A percentile compares a stretch with the other conserved stretches of the same genome.
Conservation (phyloP, 2,329 filamentous ascomycete species). For the Stylonectria norvegica region DNA sequence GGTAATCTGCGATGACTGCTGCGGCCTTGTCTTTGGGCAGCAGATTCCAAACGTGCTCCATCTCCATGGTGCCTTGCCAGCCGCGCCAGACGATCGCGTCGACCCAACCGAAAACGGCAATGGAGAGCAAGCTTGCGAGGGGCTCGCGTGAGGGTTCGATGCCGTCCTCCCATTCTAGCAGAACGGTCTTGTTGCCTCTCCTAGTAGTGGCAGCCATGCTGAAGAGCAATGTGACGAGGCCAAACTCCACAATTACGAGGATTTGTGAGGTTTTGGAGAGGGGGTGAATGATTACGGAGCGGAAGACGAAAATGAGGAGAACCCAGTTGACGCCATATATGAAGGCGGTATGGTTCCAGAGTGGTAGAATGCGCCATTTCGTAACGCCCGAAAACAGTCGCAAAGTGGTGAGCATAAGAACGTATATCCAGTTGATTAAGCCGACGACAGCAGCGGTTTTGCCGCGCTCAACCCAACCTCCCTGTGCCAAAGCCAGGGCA, state of each 20-base stretch:
- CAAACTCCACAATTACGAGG: slow-evolving; percentile 71
- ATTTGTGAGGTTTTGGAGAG: slow-evolving; percentile 58
- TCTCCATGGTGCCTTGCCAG: slow-evolving; percentile 78
- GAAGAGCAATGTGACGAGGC: slow-evolving; percentile 69
- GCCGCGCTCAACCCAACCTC: slow-evolving; percentile 56
- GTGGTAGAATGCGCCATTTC: slow-evolving; percentile 63
- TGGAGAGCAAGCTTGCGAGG: slow-evolving; percentile 80
- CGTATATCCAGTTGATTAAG: slow-evolving; percentile 76
- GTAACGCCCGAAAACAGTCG: slow-evolving; percentile 66
- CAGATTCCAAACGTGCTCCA: slow-evolving; percentile 89
- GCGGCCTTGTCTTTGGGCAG: slow-evolving; percentile 84
- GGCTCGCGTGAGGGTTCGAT: slow-evolving; percentile 86
- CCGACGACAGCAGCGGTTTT: slow-evolving; percentile 61
- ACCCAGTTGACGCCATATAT: slow-evolving; percentile 85
- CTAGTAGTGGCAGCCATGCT: slow-evolving; percentile 75
- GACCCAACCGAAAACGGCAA: slow-evolving; percentile 87
- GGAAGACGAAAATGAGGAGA: slow-evolving; percentile 71
- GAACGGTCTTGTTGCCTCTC: slow-evolving; percentile 85
- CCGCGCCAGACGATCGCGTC: slow-evolving; percentile 86
- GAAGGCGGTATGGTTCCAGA: slow-evolving; percentile 90
- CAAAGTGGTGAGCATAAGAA: slow-evolving; percentile 67
- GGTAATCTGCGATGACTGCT: slow-evolving; percentile 74
- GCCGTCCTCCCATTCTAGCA: slow-evolving; percentile 84
- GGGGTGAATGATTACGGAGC: slow-evolving; percentile 79
- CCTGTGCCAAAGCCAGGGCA: slow-evolving; percentile 58